phyloP scores from a whole-genome alignment of 306 rosid species.

The Geum urbanum region DNA sequence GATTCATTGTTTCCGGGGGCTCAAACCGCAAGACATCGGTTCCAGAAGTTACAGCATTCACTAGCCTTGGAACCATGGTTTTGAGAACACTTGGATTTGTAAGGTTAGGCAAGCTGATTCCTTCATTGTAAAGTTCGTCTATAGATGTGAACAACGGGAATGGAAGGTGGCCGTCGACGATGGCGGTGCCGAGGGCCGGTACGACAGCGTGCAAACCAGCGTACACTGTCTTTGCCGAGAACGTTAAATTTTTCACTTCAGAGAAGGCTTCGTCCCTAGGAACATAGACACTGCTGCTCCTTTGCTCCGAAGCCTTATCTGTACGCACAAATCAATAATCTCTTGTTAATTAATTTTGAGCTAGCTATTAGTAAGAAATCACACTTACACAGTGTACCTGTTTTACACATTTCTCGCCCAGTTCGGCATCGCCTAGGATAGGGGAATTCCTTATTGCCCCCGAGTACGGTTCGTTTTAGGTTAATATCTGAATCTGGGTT shows the following conservation, averaged over 20 bases:
- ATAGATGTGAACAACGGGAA: constrained; percentile 55
- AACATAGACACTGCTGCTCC: constrained; percentile 39
- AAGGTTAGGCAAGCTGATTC: constrained; percentile 43
- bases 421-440: constrained; percentile 41
- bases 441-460: constrained; percentile 25
- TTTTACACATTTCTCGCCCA: constrained; percentile 23
- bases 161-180: constrained; percentile 26
- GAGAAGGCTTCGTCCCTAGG: constrained; percentile 69
- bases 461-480: constrained; percentile 32
- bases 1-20: constrained; percentile 49
- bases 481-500: constrained; percentile 22
- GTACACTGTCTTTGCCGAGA: constrained; percentile 29
- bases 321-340: not conserved
- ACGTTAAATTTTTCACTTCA: constrained; percentile 42
- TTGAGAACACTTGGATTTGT: constrained; percentile 17
- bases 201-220: constrained; percentile 47
- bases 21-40: constrained; percentile 45
- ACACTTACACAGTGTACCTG: not conserved
- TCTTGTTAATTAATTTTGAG: too few species aligned
- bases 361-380: too few species aligned
- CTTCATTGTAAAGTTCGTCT: constrained; percentile 50
- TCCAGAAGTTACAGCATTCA: constrained; percentile 28
- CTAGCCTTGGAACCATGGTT: constrained; percentile 37
- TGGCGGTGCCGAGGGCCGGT: constrained; percentile 30
- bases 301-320: constrained; percentile 50